These are phyloP conservation scores for Yamadazyma friedrichii DNA, from an alignment of 1,139 yeast genomes.

Conservation along the genomic window DNA sequence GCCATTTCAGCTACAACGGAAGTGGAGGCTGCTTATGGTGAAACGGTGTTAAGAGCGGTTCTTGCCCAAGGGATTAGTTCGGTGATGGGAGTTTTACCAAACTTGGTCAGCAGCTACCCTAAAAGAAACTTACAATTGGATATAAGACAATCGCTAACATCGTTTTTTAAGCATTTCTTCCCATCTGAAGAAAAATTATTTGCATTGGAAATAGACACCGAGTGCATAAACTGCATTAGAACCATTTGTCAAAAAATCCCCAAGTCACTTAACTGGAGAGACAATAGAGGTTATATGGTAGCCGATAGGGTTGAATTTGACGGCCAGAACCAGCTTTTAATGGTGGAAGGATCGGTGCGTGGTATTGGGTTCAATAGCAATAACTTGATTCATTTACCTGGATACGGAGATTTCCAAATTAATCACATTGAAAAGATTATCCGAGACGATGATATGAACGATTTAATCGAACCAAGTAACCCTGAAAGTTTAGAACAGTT, in stretches of 20 bases:
- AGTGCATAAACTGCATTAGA: slow-evolving; percentile 70
- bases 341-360: slow-evolving; percentile 80
- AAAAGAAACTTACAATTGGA: slow-evolving; percentile 78
- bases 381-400: slow-evolving; percentile 81
- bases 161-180: slow-evolving; percentile 87
- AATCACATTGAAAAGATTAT: slow-evolving; percentile 52
- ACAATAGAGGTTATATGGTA: slow-evolving; percentile 79
- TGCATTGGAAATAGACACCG: slow-evolving; percentile 66
- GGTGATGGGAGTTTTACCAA: slow-evolving; percentile 78
- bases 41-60: slow-evolving; percentile 81
- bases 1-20: slow-evolving; percentile 84
- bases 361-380: slow-evolving; percentile 82
- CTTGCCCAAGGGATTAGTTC: slow-evolving; percentile 92
- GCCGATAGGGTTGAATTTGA: slow-evolving; percentile 57
- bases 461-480: slow-evolving; percentile 45
- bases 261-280: slow-evolving; percentile 87
- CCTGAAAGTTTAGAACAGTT: slow-evolving; percentile 70
- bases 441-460: slow-evolving; percentile 28
- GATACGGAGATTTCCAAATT: slow-evolving; percentile 84
- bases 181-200: slow-evolving; percentile 79
- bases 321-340: slow-evolving; percentile 32
- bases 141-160: slow-evolving; percentile 74
- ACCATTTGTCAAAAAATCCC: slow-evolving; percentile 84
- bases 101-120: slow-evolving; percentile 62
- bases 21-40: slow-evolving; percentile 78